These are phyloP conservation scores for Penicillium taxi DNA, from an alignment of 495 filamentous ascomycete genomes.

Conservation along the genomic window DNA sequence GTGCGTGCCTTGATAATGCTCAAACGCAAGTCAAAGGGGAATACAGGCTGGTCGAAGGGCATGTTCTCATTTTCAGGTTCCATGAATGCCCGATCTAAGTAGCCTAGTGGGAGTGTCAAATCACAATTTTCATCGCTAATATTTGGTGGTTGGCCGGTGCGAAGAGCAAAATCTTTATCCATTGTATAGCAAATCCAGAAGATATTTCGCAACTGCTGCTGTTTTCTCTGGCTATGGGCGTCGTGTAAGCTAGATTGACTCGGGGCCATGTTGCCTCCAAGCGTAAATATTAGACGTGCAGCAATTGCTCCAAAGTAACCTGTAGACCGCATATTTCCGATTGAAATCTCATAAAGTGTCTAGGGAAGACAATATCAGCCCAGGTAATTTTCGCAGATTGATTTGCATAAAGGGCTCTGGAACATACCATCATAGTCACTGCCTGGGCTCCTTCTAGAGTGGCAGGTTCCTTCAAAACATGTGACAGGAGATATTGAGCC, in stretches of 20 bases:
- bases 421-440: slow-evolving; percentile 37
- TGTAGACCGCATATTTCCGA: slow-evolving; percentile 39
- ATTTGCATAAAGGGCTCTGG: background rate
- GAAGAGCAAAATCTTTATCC: slow-evolving; percentile 44
- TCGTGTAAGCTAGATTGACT: background rate
- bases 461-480: slow-evolving; percentile 33
- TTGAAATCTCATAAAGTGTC: slow-evolving; percentile 36
- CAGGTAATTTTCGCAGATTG: background rate
- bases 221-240: slow-evolving; percentile 10
- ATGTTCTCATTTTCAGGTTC: slow-evolving; percentile 20
- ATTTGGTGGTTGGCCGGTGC: slow-evolving; percentile 44
- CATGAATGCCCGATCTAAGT: slow-evolving; percentile 27
- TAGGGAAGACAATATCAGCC: slow-evolving; percentile 7
- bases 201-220: slow-evolving; percentile 36
- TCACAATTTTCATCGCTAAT: slow-evolving; percentile 48
- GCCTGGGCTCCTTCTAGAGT: slow-evolving; percentile 36
- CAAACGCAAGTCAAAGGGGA: slow-evolving; percentile 42
- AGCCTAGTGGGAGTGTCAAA: slow-evolving; percentile 40
- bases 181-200: slow-evolving; percentile 49
- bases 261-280: slow-evolving; percentile 33
- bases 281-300: slow-evolving; percentile 39
- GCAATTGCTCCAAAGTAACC: slow-evolving; percentile 36
- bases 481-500: slow-evolving; percentile 33
- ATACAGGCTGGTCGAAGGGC: slow-evolving; percentile 25
- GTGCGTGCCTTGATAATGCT: slow-evolving; percentile 44